Base-by-base conservation (phyloP, 106 monocot species). In the Iris macrosiphon region DNA sequence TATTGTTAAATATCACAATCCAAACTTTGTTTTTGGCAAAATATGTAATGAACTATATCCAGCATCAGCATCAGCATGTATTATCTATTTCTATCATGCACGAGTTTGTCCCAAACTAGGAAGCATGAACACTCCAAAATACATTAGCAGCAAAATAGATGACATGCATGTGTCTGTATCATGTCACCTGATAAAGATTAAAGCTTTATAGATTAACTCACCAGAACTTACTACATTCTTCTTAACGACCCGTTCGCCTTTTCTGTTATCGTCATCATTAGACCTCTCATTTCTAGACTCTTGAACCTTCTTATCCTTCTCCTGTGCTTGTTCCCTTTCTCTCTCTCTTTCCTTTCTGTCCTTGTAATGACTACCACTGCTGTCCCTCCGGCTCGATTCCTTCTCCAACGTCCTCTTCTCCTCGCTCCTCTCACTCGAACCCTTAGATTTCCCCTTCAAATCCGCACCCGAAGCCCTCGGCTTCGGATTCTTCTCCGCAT, bases 331-430 rank as follows among this genome's bases (percentile, higher is more conserved):
- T 45, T 72, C 78, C 20, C 63, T 54, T 3, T 52, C 68, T 25
- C 52, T 64, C 69, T 71, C 59, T 30, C 39, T 63, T 0, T 68
- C 72, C 39, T 55, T 76, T 23, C 5, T 52, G 35, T 75, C 75
- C 68, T 63, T 68, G 39, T 58, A 52, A 15, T 62, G 71, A 41
- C 62, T 67, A 45, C 57, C 16, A 12, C 54, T 61, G n/a, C 59
- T 67, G 38, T 84, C 83, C 26, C 72, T 75, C 43, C 81, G 56
- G 47, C 56, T 49, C 12, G 30, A 71, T 14, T 84, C 84, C 67
- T 75, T 84, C 57, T 79, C 88, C 0, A 60, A 68, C 49, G 47
- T 64, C 15, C 24, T 49, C 45, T 49, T 63, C 30, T 71, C 71
- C 41, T 66, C 79, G 37, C 62, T 65, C 72, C 64, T 74, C 24